A percentile compares a stretch with the other conserved stretches of the same genome.
These are phyloP conservation scores for Thermoascus crustaceus DNA, from an alignment of 2,329 filamentous ascomycete genomes.

Conservation along the genomic window DNA sequence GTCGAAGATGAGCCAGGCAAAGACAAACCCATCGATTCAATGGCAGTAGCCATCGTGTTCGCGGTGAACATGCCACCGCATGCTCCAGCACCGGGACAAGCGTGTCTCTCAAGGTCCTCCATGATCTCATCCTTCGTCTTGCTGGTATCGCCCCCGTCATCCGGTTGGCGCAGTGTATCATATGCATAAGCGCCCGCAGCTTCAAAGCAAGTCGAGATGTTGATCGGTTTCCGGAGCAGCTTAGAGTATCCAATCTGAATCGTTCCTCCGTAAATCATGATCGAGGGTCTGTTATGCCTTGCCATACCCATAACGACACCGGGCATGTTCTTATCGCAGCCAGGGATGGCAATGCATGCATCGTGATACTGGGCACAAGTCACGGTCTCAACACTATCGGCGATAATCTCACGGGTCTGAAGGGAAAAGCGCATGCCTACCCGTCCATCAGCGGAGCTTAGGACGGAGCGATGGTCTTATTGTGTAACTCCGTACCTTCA, in stretches of 20 bases:
- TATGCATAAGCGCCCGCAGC: conserved; percentile 77
- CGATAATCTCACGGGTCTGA: conserved; percentile 84
- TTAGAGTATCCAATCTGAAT: conserved; percentile 80
- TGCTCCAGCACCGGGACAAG: conserved; percentile 70
- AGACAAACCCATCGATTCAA: conserved; percentile 79
- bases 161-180: conserved; percentile 61
- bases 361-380: conserved; percentile 90
- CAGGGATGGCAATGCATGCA: conserved; percentile 85
- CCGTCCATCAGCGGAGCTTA: conserved; percentile 10
- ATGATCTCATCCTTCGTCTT: conserved; percentile 70
- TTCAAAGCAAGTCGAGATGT: conserved; percentile 84
- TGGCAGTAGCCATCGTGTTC: conserved; percentile 86
- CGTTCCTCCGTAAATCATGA: conserved; percentile 93
- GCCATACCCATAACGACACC: conserved; percentile 85
- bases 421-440: conserved; percentile 88
- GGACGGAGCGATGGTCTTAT: conserved; percentile 2
- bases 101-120: conserved; percentile 70
- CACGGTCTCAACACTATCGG: conserved; percentile 87
- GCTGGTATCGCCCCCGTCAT: conserved; percentile 54
- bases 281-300: conserved; percentile 79
- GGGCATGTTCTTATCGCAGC: conserved; percentile 98
- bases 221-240: conserved; percentile 69
- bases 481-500: conserved; percentile 52
- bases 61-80: conserved; percentile 93
- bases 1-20: conserved; percentile 78